phyloP scores from a whole-genome alignment of 2,329 filamentous ascomycete genomes.

The Fusarium verticillioides region DNA sequence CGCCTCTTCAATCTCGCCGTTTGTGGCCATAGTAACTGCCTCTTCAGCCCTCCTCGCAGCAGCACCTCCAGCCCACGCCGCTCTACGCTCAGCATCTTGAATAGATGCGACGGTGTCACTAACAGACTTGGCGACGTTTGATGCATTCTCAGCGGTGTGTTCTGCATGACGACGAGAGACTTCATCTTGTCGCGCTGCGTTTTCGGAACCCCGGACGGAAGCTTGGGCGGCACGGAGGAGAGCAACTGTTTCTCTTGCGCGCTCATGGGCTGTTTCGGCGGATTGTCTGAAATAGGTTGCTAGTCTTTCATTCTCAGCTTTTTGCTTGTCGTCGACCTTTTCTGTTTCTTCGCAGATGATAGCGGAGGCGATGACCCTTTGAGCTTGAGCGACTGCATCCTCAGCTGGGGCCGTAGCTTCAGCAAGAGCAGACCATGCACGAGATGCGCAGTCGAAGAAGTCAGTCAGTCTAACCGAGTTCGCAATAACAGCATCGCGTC shows the following conservation, averaged over 20 bases:
- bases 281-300: slow-evolving; percentile 23
- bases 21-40: slow-evolving; percentile 14
- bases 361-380: slow-evolving; percentile 17
- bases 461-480: slow-evolving; percentile 3
- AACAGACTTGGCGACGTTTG: not conserved
- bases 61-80: slow-evolving; percentile 13
- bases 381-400: slow-evolving; percentile 23
- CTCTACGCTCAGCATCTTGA: slow-evolving; percentile 19
- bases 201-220: slow-evolving; percentile 13
- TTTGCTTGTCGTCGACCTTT: slow-evolving; percentile 23
- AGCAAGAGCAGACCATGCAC: slow-evolving; percentile 21
- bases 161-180: slow-evolving; percentile 3
- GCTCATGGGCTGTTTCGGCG: slow-evolving; percentile 21
- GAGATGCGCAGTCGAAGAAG: slow-evolving; percentile 24
- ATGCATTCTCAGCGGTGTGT: slow-evolving; percentile 3
- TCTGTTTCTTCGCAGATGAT: slow-evolving; percentile 22
- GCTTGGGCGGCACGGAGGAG: slow-evolving; percentile 23
- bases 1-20: slow-evolving; percentile 12
- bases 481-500: slow-evolving; percentile 14
- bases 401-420: slow-evolving; percentile 28
- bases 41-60: slow-evolving; percentile 21
- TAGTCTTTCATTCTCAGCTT: slow-evolving; percentile 8
- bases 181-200: slow-evolving; percentile 16
- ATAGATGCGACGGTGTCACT: slow-evolving; percentile 1
- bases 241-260: slow-evolving; percentile 19